phyloP scores from a whole-genome alignment of 1,284 basidiomycete genomes.

The Cutaneotrichosporon mucoides region DNA sequence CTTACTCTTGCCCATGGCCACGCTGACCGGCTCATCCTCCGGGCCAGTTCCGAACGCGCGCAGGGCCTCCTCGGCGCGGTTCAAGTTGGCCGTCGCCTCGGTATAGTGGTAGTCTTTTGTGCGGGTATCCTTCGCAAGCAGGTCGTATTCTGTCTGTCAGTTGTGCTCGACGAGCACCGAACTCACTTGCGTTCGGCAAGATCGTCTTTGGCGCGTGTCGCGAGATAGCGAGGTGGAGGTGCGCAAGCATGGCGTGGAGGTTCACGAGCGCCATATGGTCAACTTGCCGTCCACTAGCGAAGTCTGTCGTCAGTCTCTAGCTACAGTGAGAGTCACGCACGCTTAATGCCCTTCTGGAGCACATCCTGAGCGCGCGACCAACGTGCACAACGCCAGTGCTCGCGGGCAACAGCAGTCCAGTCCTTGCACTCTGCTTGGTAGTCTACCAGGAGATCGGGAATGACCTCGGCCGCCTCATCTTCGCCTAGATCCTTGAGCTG shows the following conservation, averaged over 20 bases:
- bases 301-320: constrained; percentile 20
- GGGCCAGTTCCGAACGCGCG: constrained; percentile 26
- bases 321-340: constrained; percentile 24
- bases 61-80: constrained; percentile 67
- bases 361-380: constrained; percentile 41
- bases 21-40: constrained; percentile 40
- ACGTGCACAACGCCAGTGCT: constrained; percentile 44
- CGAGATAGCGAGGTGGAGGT: constrained; percentile 72
- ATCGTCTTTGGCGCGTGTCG: constrained; percentile 74
- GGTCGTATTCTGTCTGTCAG: constrained; percentile 61
- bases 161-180: background rate
- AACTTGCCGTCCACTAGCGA: constrained; percentile 46
- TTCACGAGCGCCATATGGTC: constrained; percentile 50
- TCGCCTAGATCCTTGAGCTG: constrained; percentile 47
- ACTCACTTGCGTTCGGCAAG: constrained; percentile 67
- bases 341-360: constrained; percentile 40
- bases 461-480: constrained; percentile 40
- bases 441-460: constrained; percentile 42
- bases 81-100: constrained; percentile 65
- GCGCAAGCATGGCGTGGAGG: constrained; percentile 73
- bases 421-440: constrained; percentile 46
- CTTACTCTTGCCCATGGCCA: constrained; percentile 34
- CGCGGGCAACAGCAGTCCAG: constrained; percentile 48
- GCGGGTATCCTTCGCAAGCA: constrained; percentile 55
- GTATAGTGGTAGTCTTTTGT: constrained; percentile 64